phyloP scores from a whole-genome alignment of 2,329 filamentous ascomycete genomes.

The Colletotrichum chlorophyti region DNA sequence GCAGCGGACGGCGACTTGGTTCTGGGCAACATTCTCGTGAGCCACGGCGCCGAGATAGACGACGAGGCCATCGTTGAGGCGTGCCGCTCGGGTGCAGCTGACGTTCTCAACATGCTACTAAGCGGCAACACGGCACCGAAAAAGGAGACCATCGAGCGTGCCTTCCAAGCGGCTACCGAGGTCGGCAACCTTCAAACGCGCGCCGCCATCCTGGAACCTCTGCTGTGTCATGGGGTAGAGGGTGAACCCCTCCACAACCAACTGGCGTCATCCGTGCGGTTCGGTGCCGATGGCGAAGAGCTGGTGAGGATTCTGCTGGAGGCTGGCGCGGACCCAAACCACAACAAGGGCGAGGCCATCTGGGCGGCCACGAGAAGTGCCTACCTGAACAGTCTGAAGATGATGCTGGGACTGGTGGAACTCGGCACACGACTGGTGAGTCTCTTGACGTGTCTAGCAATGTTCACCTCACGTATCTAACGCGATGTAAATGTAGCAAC shows the following conservation, averaged over 20 bases:
- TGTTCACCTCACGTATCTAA: too few relatives aligned
- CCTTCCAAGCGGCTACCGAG: conserved; percentile 62
- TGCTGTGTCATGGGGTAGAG: conserved; percentile 56
- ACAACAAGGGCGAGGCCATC: conserved; percentile 61
- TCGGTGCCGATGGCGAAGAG: conserved; percentile 54
- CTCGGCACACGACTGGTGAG: conserved; percentile 49
- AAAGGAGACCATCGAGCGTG: conserved; percentile 52
- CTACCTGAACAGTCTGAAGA: conserved; percentile 54
- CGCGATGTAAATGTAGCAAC: conserved; percentile 40
- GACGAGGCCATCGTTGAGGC: conserved; percentile 63
- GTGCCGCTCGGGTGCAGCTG: conserved; percentile 55
- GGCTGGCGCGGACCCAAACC: conserved; percentile 56
- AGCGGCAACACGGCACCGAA: conserved; percentile 46
- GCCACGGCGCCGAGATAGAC: conserved; percentile 57
- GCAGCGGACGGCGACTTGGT: conserved; percentile 59
- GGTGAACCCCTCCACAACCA: conserved; percentile 60
- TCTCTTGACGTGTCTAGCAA: too few relatives aligned
- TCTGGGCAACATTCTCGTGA: conserved; percentile 57
- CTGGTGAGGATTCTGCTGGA: conserved; percentile 58
- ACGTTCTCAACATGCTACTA: conserved; percentile 58
- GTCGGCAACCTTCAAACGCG: conserved; percentile 56
- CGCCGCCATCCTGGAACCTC: conserved; percentile 55
- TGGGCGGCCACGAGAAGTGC: conserved; percentile 60
- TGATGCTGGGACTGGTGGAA: conserved; percentile 56
- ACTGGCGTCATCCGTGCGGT: conserved; percentile 59